Percentiles rank a stretch among this genome's conserved stretches.
These are phyloP conservation scores for Globisporangium recalcitrans DNA, from an alignment of 352 stramenopile species.

Conservation along the genomic window DNA sequence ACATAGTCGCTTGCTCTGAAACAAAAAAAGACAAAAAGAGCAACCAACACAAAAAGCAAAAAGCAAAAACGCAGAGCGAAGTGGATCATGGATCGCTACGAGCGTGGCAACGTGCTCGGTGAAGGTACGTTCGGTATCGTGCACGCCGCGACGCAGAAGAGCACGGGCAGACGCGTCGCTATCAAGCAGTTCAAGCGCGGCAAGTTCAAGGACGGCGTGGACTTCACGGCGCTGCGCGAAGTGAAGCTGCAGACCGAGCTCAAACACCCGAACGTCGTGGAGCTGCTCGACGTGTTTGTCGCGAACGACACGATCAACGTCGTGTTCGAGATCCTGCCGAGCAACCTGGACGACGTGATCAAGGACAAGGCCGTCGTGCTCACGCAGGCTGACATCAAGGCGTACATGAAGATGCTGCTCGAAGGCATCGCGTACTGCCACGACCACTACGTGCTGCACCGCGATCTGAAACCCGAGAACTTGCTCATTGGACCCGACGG, in stretches of 20 bases:
- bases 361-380: slow-evolving; percentile 87
- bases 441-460: slow-evolving; percentile 78
- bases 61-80: neutral
- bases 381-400: slow-evolving; percentile 80
- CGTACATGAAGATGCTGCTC: slow-evolving; percentile 87
- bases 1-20: no score
- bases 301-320: slow-evolving; percentile 88
- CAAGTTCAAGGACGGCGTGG: slow-evolving; percentile 86
- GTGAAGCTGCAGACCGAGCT: slow-evolving; percentile 87
- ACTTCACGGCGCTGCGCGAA: slow-evolving; percentile 87
- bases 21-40: no score
- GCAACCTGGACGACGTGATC: slow-evolving; percentile 85
- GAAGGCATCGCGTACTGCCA: slow-evolving; percentile 75
- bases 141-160: slow-evolving; percentile 72
- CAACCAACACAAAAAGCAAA: neutral
- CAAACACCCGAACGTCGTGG: slow-evolving; percentile 80
- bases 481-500: slow-evolving; percentile 77
- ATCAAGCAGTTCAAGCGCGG: slow-evolving; percentile 89
- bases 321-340: slow-evolving; percentile 85
- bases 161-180: slow-evolving; percentile 58
- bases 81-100: slow-evolving; percentile 88
- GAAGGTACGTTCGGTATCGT: slow-evolving; percentile 89
- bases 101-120: slow-evolving; percentile 64
- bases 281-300: slow-evolving; percentile 86
- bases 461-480: slow-evolving; percentile 87